Conservation (phyloP, 1,284 basidiomycete species). For the Malassezia furfur region DNA sequence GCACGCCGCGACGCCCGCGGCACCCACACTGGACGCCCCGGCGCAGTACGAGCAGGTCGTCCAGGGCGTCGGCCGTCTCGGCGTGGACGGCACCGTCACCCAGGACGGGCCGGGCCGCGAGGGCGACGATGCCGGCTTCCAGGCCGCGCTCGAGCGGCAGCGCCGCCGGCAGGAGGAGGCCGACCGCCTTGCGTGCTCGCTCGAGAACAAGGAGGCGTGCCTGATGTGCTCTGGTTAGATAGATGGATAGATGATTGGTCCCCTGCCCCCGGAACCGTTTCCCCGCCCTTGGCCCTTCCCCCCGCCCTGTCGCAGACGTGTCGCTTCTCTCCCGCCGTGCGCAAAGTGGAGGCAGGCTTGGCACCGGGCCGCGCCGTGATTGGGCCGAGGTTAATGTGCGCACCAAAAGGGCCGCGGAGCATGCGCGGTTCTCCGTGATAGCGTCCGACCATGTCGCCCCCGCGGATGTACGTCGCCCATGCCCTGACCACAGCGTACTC, state of each 20-base stretch:
- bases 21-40: neutral
- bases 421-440: too few species aligned
- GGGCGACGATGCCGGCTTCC: slow-evolving; percentile 62
- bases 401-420: too few species aligned
- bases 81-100: slow-evolving; percentile 40
- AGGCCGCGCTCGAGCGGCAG: slow-evolving; percentile 65
- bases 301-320: too few species aligned
- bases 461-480: slow-evolving; percentile 2
- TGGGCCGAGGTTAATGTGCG: too few species aligned
- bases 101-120: slow-evolving; percentile 43
- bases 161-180: slow-evolving; percentile 68
- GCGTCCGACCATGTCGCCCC: slow-evolving; percentile 2
- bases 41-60: slow-evolving; percentile 14
- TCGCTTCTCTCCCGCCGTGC: too few species aligned
- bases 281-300: neutral
- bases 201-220: slow-evolving; percentile 65
- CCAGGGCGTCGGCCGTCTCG: slow-evolving; percentile 35
- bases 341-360: too few species aligned
- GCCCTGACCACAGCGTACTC: slow-evolving; percentile 18
- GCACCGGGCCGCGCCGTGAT: too few species aligned
- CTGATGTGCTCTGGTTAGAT: slow-evolving; percentile 42
- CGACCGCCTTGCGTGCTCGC: slow-evolving; percentile 67
- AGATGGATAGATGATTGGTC: neutral
- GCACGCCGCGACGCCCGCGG: neutral
- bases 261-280: neutral